These are phyloP conservation scores for Domatiomyces catenatus DNA, from an alignment of 2,329 filamentous ascomycete species.

Conservation along the genomic window DNA sequence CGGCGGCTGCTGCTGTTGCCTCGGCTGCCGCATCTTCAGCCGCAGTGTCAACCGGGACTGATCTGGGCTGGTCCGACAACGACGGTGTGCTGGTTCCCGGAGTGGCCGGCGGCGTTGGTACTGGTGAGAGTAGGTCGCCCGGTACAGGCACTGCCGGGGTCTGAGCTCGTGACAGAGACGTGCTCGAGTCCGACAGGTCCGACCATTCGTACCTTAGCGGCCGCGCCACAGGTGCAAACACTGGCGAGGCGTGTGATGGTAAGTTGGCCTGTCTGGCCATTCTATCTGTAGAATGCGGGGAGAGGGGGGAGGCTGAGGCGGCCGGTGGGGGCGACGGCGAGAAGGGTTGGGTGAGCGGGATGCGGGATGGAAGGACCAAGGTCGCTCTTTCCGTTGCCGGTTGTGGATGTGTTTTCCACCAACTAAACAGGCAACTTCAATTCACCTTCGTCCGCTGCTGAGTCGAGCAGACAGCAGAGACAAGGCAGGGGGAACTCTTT, in stretches of 20 bases:
- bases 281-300: background rate
- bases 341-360: no score
- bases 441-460: background rate
- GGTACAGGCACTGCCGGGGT: constrained; percentile 31
- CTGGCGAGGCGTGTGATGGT: constrained; percentile 39
- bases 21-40: constrained; percentile 15
- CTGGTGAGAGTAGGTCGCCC: constrained; percentile 39
- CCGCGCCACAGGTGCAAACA: constrained; percentile 28
- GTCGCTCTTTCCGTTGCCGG: background rate
- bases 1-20: no score
- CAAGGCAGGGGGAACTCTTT: background rate
- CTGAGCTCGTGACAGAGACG: constrained; percentile 16
- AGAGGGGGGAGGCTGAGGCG: no score
- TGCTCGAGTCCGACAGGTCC: background rate
- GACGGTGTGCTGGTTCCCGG: constrained; percentile 20
- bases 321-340: background rate
- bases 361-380: background rate
- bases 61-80: constrained; percentile 25
- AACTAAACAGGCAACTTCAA: no score
- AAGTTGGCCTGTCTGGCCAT: constrained; percentile 20
- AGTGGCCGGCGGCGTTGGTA: constrained; percentile 33
- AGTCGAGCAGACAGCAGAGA: background rate
- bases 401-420: background rate
- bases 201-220: constrained; percentile 8
- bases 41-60: constrained; percentile 28